Evolutionary conservation across 2,329 filamentous ascomycete genomes (phyloP).

Genomic region (Fusarium pseudonygamai): DNA sequence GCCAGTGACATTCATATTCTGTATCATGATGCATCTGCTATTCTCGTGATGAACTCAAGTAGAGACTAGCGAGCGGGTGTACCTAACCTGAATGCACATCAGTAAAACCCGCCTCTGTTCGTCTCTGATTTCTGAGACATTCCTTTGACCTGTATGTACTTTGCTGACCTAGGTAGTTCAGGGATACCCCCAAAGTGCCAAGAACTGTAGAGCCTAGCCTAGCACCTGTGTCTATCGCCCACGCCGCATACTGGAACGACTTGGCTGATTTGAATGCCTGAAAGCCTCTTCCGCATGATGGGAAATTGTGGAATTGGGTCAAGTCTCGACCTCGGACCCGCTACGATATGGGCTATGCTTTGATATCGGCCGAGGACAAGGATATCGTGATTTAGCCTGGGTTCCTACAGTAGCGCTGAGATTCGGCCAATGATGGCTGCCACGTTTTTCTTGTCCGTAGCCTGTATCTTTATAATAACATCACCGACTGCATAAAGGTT

Average conservation of each 20-base stretch:
- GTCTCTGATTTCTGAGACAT: neutral
- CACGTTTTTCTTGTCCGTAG: neutral
- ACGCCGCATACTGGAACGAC: constrained; percentile 60
- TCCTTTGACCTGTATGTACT: neutral
- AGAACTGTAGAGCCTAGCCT: neutral
- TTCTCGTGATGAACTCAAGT: too few relatives aligned
- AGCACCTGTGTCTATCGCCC: constrained; percentile 47
- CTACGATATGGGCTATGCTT: neutral
- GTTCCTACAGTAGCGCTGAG: constrained; percentile 23
- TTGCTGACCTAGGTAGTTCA: neutral
- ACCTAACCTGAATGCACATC: neutral
- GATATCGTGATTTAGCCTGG: constrained; percentile 1
- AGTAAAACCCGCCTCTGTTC: neutral
- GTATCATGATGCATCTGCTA: neutral
- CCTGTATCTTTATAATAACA: neutral
- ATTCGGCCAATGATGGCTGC: constrained; percentile 9
- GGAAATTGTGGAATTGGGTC: neutral
- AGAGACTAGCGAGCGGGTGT: neutral
- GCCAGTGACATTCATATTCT: neutral
- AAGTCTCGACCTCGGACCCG: constrained; percentile 17
- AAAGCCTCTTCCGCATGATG: constrained; percentile 59
- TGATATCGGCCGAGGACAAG: constrained; percentile 8
- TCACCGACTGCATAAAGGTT: neutral
- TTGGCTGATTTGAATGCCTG: constrained; percentile 46
- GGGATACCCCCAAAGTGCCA: constrained; percentile 2